phyloP scores from a whole-genome alignment of 2,329 filamentous ascomycete genomes.

The Macroventuria anomochaeta region DNA sequence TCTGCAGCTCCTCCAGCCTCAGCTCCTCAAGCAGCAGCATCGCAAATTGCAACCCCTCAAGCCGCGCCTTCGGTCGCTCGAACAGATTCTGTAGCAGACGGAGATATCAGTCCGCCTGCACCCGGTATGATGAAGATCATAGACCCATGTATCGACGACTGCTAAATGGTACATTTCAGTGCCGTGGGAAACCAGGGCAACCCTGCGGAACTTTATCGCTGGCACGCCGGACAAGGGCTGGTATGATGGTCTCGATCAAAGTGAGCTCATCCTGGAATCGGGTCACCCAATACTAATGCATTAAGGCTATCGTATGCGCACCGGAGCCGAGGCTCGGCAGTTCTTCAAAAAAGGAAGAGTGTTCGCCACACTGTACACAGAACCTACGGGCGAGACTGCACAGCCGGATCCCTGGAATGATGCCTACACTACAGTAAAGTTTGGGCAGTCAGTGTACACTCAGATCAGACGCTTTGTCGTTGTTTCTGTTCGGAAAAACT shows the following conservation, averaged over 20 bases:
- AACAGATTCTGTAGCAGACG: background rate
- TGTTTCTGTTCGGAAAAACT: constrained; percentile 22
- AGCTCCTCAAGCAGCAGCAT: too few species aligned
- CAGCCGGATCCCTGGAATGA: background rate
- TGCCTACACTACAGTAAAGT: constrained; percentile 23
- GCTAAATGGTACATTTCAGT: too few species aligned
- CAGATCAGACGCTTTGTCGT: constrained; percentile 41
- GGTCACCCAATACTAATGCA: background rate
- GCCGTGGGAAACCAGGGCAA: background rate
- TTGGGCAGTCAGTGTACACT: constrained; percentile 20
- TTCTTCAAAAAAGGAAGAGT: constrained; percentile 33
- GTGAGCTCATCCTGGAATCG: constrained; percentile 3
- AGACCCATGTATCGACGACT: too few species aligned
- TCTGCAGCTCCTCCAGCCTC: too few species aligned
- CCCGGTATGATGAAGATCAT: background rate
- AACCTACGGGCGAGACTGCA: constrained; percentile 18
- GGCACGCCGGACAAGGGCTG: constrained; percentile 13
- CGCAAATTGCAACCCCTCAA: too few species aligned
- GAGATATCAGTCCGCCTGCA: background rate
- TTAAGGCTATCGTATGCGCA: constrained; percentile 31
- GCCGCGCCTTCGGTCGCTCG: too few species aligned
- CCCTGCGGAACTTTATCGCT: background rate
- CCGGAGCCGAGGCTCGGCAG: constrained; percentile 7
- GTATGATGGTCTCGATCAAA: too few species aligned
- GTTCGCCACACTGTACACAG: constrained; percentile 31